Base-by-base conservation (phyloP, 139 green algal genomes). In the Volvox reticuliferus region DNA sequence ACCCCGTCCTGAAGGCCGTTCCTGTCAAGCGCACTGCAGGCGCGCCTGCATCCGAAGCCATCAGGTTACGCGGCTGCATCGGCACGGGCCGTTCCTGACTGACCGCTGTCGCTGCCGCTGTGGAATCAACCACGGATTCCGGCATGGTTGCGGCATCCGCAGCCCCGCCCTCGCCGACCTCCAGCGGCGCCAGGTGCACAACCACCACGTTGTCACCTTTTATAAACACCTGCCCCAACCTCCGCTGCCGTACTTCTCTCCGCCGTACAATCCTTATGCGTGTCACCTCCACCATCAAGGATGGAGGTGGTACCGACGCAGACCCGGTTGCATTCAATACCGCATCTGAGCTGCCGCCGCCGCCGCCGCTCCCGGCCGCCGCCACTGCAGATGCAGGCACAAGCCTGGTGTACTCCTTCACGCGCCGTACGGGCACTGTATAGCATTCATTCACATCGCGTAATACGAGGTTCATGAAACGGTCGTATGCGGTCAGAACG, bases 391-490 rank as follows among this genome's bases (percentile, higher is more conserved):
- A 78, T 73, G 55, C 79, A 55, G 82, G 84, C 30, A 89, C 36
- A 13, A 87, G 88, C 26, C 35, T 36, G 18, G 37, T 62, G 0
- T 33, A 55, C 37, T 73, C 44, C 69, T 89, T 82, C 28, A 73
- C 44, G 33, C 95, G 89, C 36, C 89, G 87, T 21, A 97, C 67
- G 33, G 94, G 88, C 28, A 98, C 96, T 0, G 93, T 96, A 92
- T 98, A 98, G 22, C 69, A n/a, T 89, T 98, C 96, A 24, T 95
- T 88, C 3, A 97, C 96, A 77, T 97, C 94, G 50, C 82, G 76
- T 75, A 98, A 88, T 22, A 98, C 90, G 21, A 98, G 68, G 89
- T 98, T 98, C 88, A 97, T 95, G 88, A 93, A 92, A 73, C 93
- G 94, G 91, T 97, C 96, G 91, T 96, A 98, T 1, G 93, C 96